These are phyloP conservation scores for Setomelanomma holmii DNA, from an alignment of 2,329 filamentous ascomycete species.

Conservation along the genomic window DNA sequence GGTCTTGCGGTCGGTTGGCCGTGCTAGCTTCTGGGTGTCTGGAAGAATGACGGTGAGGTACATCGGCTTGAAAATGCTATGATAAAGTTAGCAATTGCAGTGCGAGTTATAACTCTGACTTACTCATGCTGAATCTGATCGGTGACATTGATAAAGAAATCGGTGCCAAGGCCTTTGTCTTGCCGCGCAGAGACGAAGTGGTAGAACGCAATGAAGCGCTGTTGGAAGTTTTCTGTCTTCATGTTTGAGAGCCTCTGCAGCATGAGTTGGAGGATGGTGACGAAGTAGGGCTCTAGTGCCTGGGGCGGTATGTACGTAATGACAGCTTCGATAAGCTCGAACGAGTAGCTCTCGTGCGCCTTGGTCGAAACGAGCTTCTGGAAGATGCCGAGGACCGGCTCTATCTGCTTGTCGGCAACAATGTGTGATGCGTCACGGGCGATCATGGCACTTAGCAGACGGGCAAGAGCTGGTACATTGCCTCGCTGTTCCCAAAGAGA, in stretches of 20 bases:
- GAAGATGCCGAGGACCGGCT: constrained; percentile 92
- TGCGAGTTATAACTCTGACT: constrained; percentile 33
- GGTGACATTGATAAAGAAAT: constrained; percentile 88
- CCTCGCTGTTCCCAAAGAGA: constrained; percentile 88
- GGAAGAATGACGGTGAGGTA: constrained; percentile 88
- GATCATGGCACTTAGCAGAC: constrained; percentile 84
- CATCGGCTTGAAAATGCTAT: constrained; percentile 78
- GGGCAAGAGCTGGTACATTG: constrained; percentile 89
- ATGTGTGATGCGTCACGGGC: constrained; percentile 77
- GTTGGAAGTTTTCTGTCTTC: constrained; percentile 83
- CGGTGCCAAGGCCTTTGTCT: constrained; percentile 83
- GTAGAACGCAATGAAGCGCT: constrained; percentile 92
- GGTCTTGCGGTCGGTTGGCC: constrained; percentile 89
- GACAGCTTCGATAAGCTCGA: constrained; percentile 87
- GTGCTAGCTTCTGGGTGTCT: constrained; percentile 85
- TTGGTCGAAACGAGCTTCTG: constrained; percentile 85
- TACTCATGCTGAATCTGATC: constrained; percentile 77
- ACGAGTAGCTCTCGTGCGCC: constrained; percentile 83
- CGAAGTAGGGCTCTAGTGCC: constrained; percentile 79
- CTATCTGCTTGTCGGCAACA: constrained; percentile 78
- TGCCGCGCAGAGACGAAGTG: constrained; percentile 84
- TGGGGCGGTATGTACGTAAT: constrained; percentile 75
- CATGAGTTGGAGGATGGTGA: constrained; percentile 79
- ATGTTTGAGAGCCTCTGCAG: constrained; percentile 74
- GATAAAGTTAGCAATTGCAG: constrained; percentile 29